These are phyloP conservation scores for Globisporangium abappressorium DNA, from an alignment of 352 stramenopile species.

Conservation along the genomic window DNA sequence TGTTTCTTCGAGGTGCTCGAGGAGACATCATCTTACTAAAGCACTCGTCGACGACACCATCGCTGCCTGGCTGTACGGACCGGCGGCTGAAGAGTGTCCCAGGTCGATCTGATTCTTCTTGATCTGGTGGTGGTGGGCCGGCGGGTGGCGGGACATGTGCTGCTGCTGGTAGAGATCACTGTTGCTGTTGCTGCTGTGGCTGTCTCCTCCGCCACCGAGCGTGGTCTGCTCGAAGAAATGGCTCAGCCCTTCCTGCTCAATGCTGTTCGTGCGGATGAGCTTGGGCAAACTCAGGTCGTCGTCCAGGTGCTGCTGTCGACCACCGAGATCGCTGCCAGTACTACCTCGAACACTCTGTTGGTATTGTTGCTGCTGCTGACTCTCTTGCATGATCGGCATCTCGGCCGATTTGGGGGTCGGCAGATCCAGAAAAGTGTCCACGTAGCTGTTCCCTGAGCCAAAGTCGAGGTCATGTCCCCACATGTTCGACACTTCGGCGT, in stretches of 20 bases:
- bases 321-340: background rate
- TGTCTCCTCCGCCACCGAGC: conserved; percentile 24
- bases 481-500: conserved; percentile 37
- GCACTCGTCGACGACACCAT: conserved; percentile 49
- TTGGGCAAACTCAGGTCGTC: conserved; percentile 46
- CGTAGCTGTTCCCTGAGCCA: conserved; percentile 26
- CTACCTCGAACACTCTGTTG: background rate
- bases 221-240: conserved; percentile 72
- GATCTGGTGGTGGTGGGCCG: conserved; percentile 12
- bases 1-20: conserved; percentile 8
- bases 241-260: conserved; percentile 76
- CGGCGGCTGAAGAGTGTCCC: background rate
- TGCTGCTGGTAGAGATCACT: background rate
- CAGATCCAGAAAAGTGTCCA: conserved; percentile 74
- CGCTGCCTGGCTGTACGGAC: conserved; percentile 22
- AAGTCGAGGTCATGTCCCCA: conserved; percentile 73
- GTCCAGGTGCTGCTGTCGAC: background rate
- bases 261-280: conserved; percentile 60
- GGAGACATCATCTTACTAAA: conserved; percentile 41
- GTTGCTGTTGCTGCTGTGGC: conserved; percentile 1
- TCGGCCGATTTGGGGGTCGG: conserved; percentile 59
- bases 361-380: conserved; percentile 15
- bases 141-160: background rate
- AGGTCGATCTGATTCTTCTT: conserved; percentile 17
- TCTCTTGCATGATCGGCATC: conserved; percentile 29